Evolutionary conservation across 2,329 filamentous ascomycete genomes (phyloP).

Genomic region (Neoscytalidium dimidiatum): DNA sequence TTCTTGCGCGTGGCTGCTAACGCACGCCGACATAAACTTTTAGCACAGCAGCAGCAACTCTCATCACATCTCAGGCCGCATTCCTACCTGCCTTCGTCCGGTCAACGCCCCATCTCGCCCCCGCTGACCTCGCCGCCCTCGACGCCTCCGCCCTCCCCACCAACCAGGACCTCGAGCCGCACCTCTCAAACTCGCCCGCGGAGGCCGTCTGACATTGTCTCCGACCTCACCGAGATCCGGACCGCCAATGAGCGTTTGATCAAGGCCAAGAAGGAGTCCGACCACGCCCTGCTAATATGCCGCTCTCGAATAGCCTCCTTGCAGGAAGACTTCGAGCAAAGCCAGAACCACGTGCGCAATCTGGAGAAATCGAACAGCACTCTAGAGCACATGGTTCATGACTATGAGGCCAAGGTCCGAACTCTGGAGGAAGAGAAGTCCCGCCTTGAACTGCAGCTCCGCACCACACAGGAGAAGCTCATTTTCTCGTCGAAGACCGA

Average conservation of each 20-base stretch:
- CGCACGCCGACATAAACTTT: constrained; percentile 15
- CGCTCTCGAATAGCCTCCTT: constrained; percentile 36
- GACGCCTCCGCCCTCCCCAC: constrained; percentile 22
- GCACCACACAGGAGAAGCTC: constrained; percentile 28
- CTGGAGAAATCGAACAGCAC: constrained; percentile 29
- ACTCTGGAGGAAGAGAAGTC: constrained; percentile 31
- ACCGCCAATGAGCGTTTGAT: constrained; percentile 37
- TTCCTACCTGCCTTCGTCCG: not conserved
- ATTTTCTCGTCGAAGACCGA: constrained; percentile 26
- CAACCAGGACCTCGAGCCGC: constrained; percentile 12
- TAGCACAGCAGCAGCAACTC: constrained; percentile 12
- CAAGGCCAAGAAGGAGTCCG: constrained; percentile 38
- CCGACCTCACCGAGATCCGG: constrained; percentile 30
- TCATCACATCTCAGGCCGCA: not conserved
- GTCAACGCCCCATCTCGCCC: constrained; percentile 1
- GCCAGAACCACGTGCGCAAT: constrained; percentile 26
- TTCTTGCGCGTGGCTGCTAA: constrained; percentile 11
- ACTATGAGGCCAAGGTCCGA: constrained; percentile 33
- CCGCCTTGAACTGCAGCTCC: constrained; percentile 27
- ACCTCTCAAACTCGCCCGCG: not conserved
- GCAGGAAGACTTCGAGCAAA: constrained; percentile 20
- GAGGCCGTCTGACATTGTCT: not conserved
- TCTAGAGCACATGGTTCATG: constrained; percentile 28
- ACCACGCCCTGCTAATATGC: constrained; percentile 37
- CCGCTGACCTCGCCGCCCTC: constrained; percentile 10